Evolutionary conservation across 306 rosid genomes (phyloP), one percentile per base, ranked within the genome.

Genomic region (Cicer arietinum): DNA sequence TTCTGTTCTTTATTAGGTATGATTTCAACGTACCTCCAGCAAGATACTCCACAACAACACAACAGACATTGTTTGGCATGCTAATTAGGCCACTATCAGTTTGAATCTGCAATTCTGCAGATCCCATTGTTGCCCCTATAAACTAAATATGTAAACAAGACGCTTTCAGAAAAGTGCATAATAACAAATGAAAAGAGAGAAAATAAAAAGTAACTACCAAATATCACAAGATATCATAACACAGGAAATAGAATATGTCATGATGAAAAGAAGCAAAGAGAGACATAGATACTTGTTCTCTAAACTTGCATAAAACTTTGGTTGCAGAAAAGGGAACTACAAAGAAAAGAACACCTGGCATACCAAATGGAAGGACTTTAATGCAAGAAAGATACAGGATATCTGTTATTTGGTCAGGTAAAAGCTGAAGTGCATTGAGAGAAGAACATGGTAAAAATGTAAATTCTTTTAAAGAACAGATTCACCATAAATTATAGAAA

Each of bases 41-140:
- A 22, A 91, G 96, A 89, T 94, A 94, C 81, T 94, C 98, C 85
- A 94, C 98, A 35, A 90, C 88, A 58, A 94, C 98, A 85, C 98
- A 94, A 64, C 97, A 94, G 52, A 91, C 75, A 79, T 87, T 91
- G 83, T 85, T 94, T 25, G 98, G 97, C 97, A 94, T 94, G 79
- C 96, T 85, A 70, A 94, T 86, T 71, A 84, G 89, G 77, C 97
- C 95, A 74, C 70, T 87, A 57, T 94, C 98, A 65, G 97, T 90
- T 88, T 91, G 98, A 68, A 94, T 85, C 80, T 85, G 96, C 78
- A 94, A 83, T 73, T 90, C 97, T 39, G 98, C 79, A 18, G 98
- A 87, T 14, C 96, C 96, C 98, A 94, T 91, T 54, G 91, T 91
- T 18, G 98, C 98, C 59, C 98, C 98, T 69, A 91, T 90, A 77